phyloP scores from a whole-genome alignment of 225 moss, liverwort and hornwort species.

The Straminergon stramineum region DNA sequence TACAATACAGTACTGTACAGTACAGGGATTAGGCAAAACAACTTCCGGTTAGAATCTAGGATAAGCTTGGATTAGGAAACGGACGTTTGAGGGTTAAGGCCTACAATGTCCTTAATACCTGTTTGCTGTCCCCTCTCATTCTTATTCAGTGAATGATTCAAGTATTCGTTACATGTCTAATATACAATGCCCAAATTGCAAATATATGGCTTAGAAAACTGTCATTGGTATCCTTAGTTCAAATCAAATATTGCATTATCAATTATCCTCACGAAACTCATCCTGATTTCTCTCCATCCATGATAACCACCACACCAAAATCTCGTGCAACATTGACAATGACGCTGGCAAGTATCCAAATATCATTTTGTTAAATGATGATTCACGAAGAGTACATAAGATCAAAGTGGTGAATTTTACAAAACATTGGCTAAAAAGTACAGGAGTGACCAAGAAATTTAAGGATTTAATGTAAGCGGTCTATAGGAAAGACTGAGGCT shows the following conservation, averaged over 20 bases:
- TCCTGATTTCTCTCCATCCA: background rate
- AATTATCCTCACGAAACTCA: background rate
- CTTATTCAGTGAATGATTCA: background rate
- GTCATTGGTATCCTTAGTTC: background rate
- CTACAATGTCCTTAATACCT: background rate
- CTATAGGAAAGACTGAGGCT: background rate
- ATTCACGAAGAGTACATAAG: background rate
- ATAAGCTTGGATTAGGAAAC: background rate
- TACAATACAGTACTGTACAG: background rate
- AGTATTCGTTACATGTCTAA: background rate
- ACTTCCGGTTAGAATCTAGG: background rate
- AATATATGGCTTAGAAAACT: background rate
- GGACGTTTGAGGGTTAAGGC: background rate
- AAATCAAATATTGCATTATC: background rate
- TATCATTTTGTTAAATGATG: background rate
- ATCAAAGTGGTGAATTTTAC: background rate
- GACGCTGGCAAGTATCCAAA: background rate
- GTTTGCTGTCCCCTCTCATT: background rate
- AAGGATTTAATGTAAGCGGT: background rate
- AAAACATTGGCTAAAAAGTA: background rate
- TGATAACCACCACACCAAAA: background rate
- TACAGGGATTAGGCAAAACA: background rate
- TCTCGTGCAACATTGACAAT: background rate
- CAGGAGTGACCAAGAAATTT: background rate
- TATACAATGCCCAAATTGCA: background rate